These are phyloP conservation scores for Aphanomyces cochlioides DNA, from an alignment of 352 stramenopile genomes.

Conservation along the genomic window DNA sequence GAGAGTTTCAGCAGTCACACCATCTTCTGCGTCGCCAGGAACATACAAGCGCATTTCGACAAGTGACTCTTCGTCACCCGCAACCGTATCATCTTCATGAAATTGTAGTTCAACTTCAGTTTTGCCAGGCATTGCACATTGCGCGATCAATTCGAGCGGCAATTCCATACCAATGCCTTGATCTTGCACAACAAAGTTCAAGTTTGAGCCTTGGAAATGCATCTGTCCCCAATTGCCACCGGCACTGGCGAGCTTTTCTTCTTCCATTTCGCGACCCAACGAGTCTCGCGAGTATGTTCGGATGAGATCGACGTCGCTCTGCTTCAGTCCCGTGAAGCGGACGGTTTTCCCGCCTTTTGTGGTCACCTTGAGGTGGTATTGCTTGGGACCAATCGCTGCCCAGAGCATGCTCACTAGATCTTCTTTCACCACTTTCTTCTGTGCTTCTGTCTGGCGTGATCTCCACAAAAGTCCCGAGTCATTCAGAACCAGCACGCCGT, in stretches of 20 bases:
- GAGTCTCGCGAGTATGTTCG: conserved; percentile 31
- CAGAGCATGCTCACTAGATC: conserved; percentile 85
- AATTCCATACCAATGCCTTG: conserved; percentile 66
- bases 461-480: conserved; percentile 69
- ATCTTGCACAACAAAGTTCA: conserved; percentile 71
- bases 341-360: conserved; percentile 82
- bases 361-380: conserved; percentile 81
- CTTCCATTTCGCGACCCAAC: conserved; percentile 88
- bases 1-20: conserved; percentile 62
- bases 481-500: conserved; percentile 72
- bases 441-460: conserved; percentile 65
- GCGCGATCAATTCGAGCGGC: conserved; percentile 68
- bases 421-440: conserved; percentile 84
- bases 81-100: conserved; percentile 96
- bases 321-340: conserved; percentile 76
- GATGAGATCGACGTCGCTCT: conserved; percentile 57
- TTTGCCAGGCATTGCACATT: conserved; percentile 75
- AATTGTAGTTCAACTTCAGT: conserved; percentile 99
- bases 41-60: conserved; percentile 97
- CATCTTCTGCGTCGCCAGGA: conserved; percentile 56
- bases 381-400: conserved; percentile 73
- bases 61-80: conserved; percentile 89
- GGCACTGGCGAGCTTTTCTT: conserved; percentile 81
- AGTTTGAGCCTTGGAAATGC: conserved; percentile 86
- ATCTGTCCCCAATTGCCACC: conserved; percentile 94